These are phyloP conservation scores for Umbellularia californica DNA, from an alignment of 164 flowering plant species.

Conservation along the genomic window DNA sequence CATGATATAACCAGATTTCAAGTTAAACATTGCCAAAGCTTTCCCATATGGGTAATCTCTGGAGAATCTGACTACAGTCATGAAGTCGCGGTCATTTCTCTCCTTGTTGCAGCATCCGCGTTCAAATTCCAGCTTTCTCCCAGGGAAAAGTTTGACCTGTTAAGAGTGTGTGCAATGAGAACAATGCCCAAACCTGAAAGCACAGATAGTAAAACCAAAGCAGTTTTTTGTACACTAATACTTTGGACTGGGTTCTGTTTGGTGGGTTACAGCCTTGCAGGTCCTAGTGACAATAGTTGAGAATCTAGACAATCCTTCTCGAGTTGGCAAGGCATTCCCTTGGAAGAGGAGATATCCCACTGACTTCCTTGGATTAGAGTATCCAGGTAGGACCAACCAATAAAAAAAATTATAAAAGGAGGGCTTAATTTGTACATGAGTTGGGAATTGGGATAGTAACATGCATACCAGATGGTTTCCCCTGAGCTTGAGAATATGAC, in stretches of 20 bases:
- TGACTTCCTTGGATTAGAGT: background rate
- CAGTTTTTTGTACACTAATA: background rate
- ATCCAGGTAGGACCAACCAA: background rate
- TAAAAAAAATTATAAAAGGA: background rate
- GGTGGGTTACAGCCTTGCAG: background rate
- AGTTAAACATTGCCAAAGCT: constrained; percentile 69
- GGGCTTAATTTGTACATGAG: background rate
- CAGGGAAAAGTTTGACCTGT: constrained; percentile 65
- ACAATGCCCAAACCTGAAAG: background rate
- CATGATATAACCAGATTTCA: constrained; percentile 58
- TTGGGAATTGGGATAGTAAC: background rate
- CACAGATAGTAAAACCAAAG: background rate
- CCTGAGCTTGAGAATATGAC: constrained; percentile 49
- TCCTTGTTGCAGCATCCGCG: constrained; percentile 35
- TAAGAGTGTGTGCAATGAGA: background rate
- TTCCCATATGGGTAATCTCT: constrained; percentile 72
- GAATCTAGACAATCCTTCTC: too few species aligned
- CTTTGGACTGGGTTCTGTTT: background rate
- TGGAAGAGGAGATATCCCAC: too few species aligned
- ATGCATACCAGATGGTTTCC: constrained; percentile 55
- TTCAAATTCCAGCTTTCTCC: constrained; percentile 80
- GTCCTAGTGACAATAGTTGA: background rate
- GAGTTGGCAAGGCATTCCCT: too few species aligned
- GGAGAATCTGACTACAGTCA: constrained; percentile 74
- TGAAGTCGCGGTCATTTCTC: constrained; percentile 46